Conservation (phyloP, 148 eudicot genomes). For the Rhododendron kiyosumense region DNA sequence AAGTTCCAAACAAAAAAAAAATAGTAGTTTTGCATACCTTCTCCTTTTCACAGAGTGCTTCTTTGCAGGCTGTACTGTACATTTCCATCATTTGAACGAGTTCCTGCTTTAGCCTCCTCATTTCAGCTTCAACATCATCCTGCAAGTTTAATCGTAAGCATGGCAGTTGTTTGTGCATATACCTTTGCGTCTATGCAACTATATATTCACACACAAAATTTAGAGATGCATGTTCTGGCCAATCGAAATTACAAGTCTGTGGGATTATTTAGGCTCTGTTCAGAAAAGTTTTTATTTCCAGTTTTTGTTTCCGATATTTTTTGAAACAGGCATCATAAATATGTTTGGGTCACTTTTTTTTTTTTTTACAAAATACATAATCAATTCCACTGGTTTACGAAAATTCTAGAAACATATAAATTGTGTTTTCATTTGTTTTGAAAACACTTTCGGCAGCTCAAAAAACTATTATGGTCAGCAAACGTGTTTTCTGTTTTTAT, state of each 20-base stretch:
- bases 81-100: constrained; percentile 76
- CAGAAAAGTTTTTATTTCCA: too few species aligned
- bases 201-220: background rate
- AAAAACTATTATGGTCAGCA: too few species aligned
- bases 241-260: background rate
- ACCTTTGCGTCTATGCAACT: background rate
- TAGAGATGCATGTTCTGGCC: background rate
- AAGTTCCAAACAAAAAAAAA: background rate
- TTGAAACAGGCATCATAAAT: too few species aligned
- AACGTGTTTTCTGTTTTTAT: too few species aligned
- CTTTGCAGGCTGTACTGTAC: constrained; percentile 79
- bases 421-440: too few species aligned
- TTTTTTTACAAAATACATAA: too few species aligned
- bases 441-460: too few species aligned
- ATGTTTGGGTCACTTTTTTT: too few species aligned
- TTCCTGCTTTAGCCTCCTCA: constrained; percentile 65
- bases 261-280: background rate
- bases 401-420: too few species aligned
- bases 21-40: constrained; percentile 30
- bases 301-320: too few species aligned
- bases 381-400: too few species aligned
- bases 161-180: background rate
- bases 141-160: constrained; percentile 18
- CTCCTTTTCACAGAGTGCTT: constrained; percentile 68
- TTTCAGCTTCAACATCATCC: constrained; percentile 84